Conservation (phyloP, 164 flowering plant species). For the Brasenia schreberi region DNA sequence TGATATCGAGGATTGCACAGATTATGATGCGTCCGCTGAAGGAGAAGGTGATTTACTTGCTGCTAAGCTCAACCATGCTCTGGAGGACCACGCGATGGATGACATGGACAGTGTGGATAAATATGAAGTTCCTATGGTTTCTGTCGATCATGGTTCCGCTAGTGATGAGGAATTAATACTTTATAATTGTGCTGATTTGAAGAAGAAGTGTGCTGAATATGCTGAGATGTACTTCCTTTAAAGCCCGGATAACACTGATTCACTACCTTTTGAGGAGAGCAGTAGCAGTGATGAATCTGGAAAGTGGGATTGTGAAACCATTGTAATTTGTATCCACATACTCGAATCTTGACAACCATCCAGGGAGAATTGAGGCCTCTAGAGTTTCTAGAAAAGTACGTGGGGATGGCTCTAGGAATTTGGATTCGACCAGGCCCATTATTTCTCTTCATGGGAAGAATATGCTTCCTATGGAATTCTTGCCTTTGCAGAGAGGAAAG, state of each 20-base stretch:
- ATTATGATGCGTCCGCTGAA: slow-evolving; percentile 16
- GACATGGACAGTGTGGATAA: slow-evolving; percentile 32
- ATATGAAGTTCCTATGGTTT: slow-evolving; percentile 33
- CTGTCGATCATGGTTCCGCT: not conserved
- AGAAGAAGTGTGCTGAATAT: slow-evolving; percentile 56
- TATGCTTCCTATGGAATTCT: slow-evolving; percentile 64
- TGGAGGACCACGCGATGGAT: slow-evolving; percentile 25
- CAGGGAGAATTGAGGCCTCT: slow-evolving; percentile 75
- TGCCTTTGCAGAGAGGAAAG: slow-evolving; percentile 30
- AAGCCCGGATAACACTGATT: slow-evolving; percentile 23
- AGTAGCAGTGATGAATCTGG: slow-evolving; percentile 74
- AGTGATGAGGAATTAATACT: slow-evolving; percentile 21
- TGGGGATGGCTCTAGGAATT: slow-evolving; percentile 26
- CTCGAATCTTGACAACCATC: slow-evolving; percentile 93
- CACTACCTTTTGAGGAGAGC: slow-evolving; percentile 36
- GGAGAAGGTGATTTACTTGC: slow-evolving; percentile 44
- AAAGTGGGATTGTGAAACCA: slow-evolving; percentile 86
- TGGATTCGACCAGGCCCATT: slow-evolving; percentile 15
- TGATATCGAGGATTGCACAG: slow-evolving; percentile 21
- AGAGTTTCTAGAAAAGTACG: slow-evolving; percentile 37
- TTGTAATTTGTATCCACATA: slow-evolving; percentile 75
- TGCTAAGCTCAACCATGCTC: slow-evolving; percentile 40
- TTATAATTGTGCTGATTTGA: slow-evolving; percentile 43
- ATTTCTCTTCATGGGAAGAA: slow-evolving; percentile 72
- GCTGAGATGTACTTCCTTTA: slow-evolving; percentile 59